Base-by-base conservation (phyloP, 2,329 filamentous ascomycete species). In the Xylaria hypoxylon region DNA sequence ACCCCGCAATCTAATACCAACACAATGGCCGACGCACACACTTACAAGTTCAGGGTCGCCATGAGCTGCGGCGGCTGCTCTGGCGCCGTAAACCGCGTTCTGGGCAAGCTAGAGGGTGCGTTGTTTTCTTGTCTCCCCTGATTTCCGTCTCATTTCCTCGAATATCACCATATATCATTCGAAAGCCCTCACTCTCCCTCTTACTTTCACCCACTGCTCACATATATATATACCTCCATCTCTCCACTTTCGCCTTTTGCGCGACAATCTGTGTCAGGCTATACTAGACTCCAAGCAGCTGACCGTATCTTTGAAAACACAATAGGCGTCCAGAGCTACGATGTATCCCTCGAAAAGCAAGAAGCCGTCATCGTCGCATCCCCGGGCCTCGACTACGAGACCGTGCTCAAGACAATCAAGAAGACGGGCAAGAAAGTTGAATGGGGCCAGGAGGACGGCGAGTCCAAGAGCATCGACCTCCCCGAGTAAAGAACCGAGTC, bases 11-110 rank as follows among this genome's bases (percentile, higher is more conserved):
- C 50, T 28, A 59, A 76, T 15, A 42, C 31, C 51, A 19, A 40
- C 56, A 45, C 72, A 75, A 94, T 94, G 92, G 83, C 89, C 67
- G 89, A 91, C 72, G 90, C 92, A 74, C 93, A 97, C 85, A 92
- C 89, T 73, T 98, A 98, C 91, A 93, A 96, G 81, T 98, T 98
- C 86, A 90, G 94, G 81, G 89, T 98, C 80, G 86, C 84, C 81
- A 99, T 99, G 96, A 92, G 85, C 86, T 99, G 96, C 84, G 89
- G 92, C 78, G 96, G 96, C 80, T 99, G 96, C 90, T 97, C 94
- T 51, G 94, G 94, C 76, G 96, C 96, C 72, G 87, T 99, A 50
- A 92, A 97, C 82, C 88, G 94, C 59, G 94, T 97, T 51, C 89
- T 99, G 71, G 95, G 92, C 84, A 97, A 93, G 84, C 89, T 97